These are phyloP conservation scores for Hirschfeldia incana DNA, from an alignment of 345 rosid species.

Conservation along the genomic window DNA sequence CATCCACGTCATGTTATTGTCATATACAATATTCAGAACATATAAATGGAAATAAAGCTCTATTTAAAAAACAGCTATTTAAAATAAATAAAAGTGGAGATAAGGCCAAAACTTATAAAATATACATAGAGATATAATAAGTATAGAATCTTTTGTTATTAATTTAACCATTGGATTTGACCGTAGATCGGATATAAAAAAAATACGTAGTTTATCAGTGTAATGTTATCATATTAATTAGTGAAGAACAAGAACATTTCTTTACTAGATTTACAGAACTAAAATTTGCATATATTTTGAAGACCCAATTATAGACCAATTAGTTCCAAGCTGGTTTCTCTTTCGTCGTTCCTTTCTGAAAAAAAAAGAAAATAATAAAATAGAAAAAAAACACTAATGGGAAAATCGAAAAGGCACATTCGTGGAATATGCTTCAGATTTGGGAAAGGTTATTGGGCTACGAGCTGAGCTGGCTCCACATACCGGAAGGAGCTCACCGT, in stretches of 20 bases:
- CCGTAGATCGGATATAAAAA: neutral
- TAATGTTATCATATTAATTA: neutral
- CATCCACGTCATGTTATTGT: constrained; percentile 18
- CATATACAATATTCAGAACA: constrained; percentile 4
- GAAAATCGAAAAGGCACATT: constrained; percentile 46
- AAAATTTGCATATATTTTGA: neutral
- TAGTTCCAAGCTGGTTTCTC: neutral
- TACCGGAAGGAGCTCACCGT: constrained; percentile 21
- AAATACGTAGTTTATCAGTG: neutral
- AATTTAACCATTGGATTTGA: neutral
- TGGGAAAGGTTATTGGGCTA: constrained; percentile 18
- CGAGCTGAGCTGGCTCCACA: constrained; percentile 52
- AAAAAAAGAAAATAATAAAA: neutral
- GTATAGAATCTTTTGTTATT: neutral
- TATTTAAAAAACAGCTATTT: neutral
- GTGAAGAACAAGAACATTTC: neutral
- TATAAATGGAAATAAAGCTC: neutral
- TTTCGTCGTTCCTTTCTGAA: neutral
- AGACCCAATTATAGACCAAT: constrained; percentile 1
- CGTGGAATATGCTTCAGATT: constrained; percentile 58
- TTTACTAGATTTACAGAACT: neutral
- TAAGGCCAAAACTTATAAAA: neutral
- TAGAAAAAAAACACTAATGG: constrained; percentile 2
- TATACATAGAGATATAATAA: neutral
- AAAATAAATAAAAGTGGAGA: neutral